phyloP scores from a whole-genome alignment of 805 yeast species.

The Citeromyces nyonsensis region DNA sequence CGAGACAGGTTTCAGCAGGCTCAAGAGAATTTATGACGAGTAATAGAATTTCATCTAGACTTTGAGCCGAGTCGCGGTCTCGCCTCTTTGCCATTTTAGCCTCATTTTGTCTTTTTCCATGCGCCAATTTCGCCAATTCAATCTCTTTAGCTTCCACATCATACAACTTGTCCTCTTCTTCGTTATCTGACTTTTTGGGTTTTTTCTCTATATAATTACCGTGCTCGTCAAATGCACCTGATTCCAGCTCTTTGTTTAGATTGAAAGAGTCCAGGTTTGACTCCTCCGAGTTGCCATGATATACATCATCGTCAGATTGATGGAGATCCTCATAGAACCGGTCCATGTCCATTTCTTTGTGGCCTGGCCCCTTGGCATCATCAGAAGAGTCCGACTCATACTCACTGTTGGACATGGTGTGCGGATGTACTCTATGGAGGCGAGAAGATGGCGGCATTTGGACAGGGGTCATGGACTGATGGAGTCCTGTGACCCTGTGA shows the following conservation, averaged over 20 bases:
- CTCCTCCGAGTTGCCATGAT: conserved; percentile 7
- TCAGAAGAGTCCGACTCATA: conserved; percentile 10
- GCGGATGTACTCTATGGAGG: conserved; percentile 5
- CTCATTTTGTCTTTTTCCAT: conserved; percentile 13
- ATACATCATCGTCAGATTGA: conserved; percentile 3
- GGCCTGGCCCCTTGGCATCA: conserved; percentile 8
- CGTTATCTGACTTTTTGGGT: conserved; percentile 11
- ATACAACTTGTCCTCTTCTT: conserved; percentile 11
- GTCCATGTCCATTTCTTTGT: background rate
- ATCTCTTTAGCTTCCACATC: conserved; percentile 11
- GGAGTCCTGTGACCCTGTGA: background rate
- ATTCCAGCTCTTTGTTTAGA: conserved; percentile 36
- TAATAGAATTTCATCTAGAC: conserved; percentile 9
- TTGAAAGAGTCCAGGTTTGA: conserved; percentile 50
- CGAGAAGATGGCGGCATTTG: background rate
- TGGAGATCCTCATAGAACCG: conserved; percentile 1
- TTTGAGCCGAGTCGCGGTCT: conserved; percentile 2
- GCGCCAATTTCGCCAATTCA: conserved; percentile 7
- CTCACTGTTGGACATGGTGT: conserved; percentile 3
- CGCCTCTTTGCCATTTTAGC: conserved; percentile 9
- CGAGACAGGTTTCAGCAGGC: conserved; percentile 46
- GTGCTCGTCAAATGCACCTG: conserved; percentile 43
- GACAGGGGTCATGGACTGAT: background rate
- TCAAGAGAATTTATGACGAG: conserved; percentile 27
- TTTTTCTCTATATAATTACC: conserved; percentile 39